A percentile compares a stretch with the other conserved stretches of the same genome.
These are phyloP conservation scores for Nigrospora oryzae DNA, from an alignment of 2,329 filamentous ascomycete species.

Conservation along the genomic window DNA sequence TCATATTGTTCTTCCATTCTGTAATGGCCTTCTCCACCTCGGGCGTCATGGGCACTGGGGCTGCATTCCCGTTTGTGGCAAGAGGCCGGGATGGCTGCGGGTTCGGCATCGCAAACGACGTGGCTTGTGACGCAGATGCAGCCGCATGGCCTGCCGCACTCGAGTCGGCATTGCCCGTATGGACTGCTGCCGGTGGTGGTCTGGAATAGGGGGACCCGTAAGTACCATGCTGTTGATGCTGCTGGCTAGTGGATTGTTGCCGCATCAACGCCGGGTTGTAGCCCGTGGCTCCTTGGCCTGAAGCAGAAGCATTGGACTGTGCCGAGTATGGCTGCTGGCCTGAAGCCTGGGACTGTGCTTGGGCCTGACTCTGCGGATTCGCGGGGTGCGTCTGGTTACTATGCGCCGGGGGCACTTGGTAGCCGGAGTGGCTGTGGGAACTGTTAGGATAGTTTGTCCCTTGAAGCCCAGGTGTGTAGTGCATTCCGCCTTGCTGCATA, in stretches of 20 bases:
- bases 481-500: constrained; percentile 10
- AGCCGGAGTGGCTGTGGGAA: constrained; percentile 13
- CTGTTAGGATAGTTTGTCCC: constrained; percentile 10
- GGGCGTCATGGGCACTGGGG: constrained; percentile 11
- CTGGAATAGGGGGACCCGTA: constrained; percentile 23
- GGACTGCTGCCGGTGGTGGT: constrained; percentile 12
- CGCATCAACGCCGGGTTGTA: constrained; percentile 7
- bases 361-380: neutral
- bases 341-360: constrained; percentile 10
- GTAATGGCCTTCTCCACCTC: constrained; percentile 20
- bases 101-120: constrained; percentile 4
- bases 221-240: constrained; percentile 20
- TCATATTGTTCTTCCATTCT: constrained; percentile 19
- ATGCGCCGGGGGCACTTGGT: constrained; percentile 11
- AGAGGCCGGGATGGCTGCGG: constrained; percentile 3
- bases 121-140: constrained; percentile 7
- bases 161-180: constrained; percentile 10
- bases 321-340: constrained; percentile 14
- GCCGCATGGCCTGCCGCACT: constrained; percentile 11
- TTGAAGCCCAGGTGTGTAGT: constrained; percentile 13
- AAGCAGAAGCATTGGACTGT: constrained; percentile 4
- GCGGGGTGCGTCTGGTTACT: constrained; percentile 10
- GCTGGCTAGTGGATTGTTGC: constrained; percentile 13
- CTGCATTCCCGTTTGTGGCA: constrained; percentile 4
- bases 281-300: neutral